Base-by-base conservation (phyloP, 768 basidiomycete genomes). In the Candolleomyces eurysporus region DNA sequence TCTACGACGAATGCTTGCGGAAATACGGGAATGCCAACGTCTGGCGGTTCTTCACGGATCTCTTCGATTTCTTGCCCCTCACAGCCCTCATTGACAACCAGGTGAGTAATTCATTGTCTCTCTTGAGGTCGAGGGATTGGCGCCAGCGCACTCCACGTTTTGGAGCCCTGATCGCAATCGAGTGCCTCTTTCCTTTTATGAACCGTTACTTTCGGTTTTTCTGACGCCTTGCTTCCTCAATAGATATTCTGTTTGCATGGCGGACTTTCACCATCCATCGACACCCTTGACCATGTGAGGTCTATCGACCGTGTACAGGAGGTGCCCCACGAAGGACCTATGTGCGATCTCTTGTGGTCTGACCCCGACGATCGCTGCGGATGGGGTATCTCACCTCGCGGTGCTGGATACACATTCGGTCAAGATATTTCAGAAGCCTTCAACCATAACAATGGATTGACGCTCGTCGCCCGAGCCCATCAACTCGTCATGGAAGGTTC, bases 1-100 rank as follows among this genome's bases (percentile, higher is more conserved):
- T 99, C 72, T 99, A 99, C 76, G 97, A 99, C 81, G 97, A 99
- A 76, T 99, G 97, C 73, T 82, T 98, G 73, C 88, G 97, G 75
- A 99, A 99, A 82, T 99, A 99, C 78, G 97, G 97, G 57, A 98
- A 98, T 78, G 96, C 96, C 71, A 98, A 98, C 72, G 96, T 99
- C 39, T 99, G 97, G 97, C 90, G 96, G 70, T 96, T 89, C 83
- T 99, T 98, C 75, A 98, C 96, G 70, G 96, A 98, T 83, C 79
- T 98, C 57, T 98, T 99, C 73, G 97, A 98, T 78, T 98, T 92
- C 77, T 85, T 98, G 48, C 96, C 97, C 61, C 85, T 98, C 66
- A 98, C 96, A 52, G 97, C 96, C 52, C 86, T 98, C 72, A 98
- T 98, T 75, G 97, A 99, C 73, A 96, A 97, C 75, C 97, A 98